Base-by-base conservation (phyloP, 2,329 filamentous ascomycete genomes). In the Moelleriella libera region DNA sequence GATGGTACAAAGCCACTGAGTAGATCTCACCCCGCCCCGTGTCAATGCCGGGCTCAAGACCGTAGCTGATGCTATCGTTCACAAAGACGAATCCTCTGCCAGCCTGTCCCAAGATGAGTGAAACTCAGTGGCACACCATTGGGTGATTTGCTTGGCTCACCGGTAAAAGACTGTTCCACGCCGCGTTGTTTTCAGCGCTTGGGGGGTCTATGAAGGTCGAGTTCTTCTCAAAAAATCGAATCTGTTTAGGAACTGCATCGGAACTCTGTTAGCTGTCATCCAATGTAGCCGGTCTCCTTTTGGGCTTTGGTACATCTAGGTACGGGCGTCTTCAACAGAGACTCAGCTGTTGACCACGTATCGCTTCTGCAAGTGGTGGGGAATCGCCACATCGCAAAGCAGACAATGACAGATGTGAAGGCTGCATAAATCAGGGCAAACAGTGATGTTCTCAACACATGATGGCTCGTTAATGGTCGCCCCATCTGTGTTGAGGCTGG, bases 1-100 rank as follows among this genome's bases (percentile, higher is more conserved):
- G 49, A 34, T 55, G 53, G 31, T 50, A 53, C 12, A 54, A 30
- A 30, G 52, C 43, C 6, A 48, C 44, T 3, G 47, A 48, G 44
- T 48, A 48, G 41, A 48, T 48, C 30, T 45, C 29, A 29, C 47
- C 44, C 4, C 43, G 30, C 2, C 34, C 43, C 11, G 47, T 48
- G 28, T 31, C 44, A 32, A 48, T 45, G 39, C 47, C 47, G 10
- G 47, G 47, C 32, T 45, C 47, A 41, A 48, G 47, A 14, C 44
- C 44, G 21, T 48, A 46, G 21, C 42, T 9, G 14, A 39, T 14
- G 5, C 28, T 37, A 29, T 48, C 37, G 5, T 46, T 41, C 30
- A 48, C 39, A 30, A 45, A 48, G n/a, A 48, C 47, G 12, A 43
- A 48, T 29, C 47, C 47, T 6, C 47, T 31, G 39, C 47, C 47